Evolutionary conservation across 352 stramenopile genomes (phyloP).

Genomic region (Thraustochytrium sp.): DNA sequence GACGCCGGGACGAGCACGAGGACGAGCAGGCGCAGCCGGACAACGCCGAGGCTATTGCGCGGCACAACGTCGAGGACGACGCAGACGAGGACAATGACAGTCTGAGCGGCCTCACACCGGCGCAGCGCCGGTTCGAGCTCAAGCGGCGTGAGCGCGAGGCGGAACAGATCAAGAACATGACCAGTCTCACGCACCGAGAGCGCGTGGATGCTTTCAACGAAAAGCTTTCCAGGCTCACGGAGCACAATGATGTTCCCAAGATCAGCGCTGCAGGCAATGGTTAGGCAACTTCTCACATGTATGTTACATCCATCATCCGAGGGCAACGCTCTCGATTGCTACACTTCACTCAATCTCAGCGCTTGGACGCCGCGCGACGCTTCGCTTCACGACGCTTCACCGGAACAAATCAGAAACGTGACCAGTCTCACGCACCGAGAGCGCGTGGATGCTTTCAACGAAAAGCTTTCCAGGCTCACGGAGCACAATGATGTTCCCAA

Average conservation of each 20-base stretch:
- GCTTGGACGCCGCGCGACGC: neutral
- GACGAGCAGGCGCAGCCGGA: neutral
- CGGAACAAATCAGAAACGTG: slow-evolving; percentile 73
- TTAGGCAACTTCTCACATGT: slow-evolving; percentile 54
- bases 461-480: slow-evolving; percentile 86
- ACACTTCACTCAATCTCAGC: too few species aligned
- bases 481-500: slow-evolving; percentile 96
- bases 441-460: slow-evolving; percentile 91
- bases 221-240: slow-evolving; percentile 86
- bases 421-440: slow-evolving; percentile 78
- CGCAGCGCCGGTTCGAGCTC: slow-evolving; percentile 30
- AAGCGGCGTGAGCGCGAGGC: slow-evolving; percentile 56
- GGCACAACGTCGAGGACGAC: neutral
- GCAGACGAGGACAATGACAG: slow-evolving; percentile 1
- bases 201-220: slow-evolving; percentile 93
- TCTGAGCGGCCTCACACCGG: slow-evolving; percentile 31
- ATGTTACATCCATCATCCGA: neutral
- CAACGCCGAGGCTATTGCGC: neutral
- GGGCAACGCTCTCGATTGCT: too few species aligned
- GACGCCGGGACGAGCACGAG: neutral
- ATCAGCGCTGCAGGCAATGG: slow-evolving; percentile 83
- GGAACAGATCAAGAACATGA: slow-evolving; percentile 73
- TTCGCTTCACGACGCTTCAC: slow-evolving; percentile 32
- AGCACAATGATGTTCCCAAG: slow-evolving; percentile 95
- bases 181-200: slow-evolving; percentile 77